A percentile compares a stretch with the other conserved stretches of the same genome.
Evolutionary conservation across 352 stramenopile genomes (phyloP).

Genomic region (Pythium monospermum): DNA sequence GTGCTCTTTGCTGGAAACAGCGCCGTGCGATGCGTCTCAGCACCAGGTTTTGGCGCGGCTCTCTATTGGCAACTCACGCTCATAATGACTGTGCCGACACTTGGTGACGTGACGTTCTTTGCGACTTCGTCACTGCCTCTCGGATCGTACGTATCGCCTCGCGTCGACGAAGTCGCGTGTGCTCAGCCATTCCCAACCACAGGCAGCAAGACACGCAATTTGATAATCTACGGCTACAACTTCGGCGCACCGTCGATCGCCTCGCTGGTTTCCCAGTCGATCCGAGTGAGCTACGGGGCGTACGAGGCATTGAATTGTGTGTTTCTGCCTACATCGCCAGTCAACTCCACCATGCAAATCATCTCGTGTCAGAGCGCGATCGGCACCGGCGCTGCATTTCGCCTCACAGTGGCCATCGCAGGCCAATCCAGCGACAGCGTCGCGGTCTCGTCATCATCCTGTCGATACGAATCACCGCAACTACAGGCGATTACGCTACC

Average conservation of each 20-base stretch:
- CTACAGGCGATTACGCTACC: conserved; percentile 15
- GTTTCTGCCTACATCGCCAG: background rate
- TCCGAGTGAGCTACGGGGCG: conserved; percentile 30
- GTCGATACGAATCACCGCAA: conserved; percentile 31
- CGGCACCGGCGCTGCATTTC: conserved; percentile 33
- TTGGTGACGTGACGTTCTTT: conserved; percentile 36
- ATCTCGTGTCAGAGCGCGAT: conserved; percentile 34
- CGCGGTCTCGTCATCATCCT: conserved; percentile 11
- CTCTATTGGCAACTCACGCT: conserved; percentile 51
- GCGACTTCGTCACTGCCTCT: conserved; percentile 33
- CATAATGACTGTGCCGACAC: conserved; percentile 29
- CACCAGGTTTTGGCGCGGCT: conserved; percentile 29
- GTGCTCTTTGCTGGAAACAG: conserved; percentile 40
- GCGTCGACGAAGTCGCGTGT: conserved; percentile 28
- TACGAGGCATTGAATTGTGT: conserved; percentile 29
- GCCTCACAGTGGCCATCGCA: conserved; percentile 29
- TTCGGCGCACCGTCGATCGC: conserved; percentile 24
- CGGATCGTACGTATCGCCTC: conserved; percentile 29
- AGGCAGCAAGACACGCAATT: conserved; percentile 25
- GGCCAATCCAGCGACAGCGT: conserved; percentile 28
- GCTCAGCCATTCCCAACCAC: conserved; percentile 29
- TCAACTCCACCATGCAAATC: conserved; percentile 15
- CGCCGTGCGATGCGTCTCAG: conserved; percentile 35
- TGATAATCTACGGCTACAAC: conserved; percentile 41
- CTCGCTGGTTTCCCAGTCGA: conserved; percentile 7